Percentiles rank a stretch among this genome's conserved stretches.
Evolutionary conservation across 164 flowering plant genomes (phyloP).

Genomic region (Chloranthus sessilifolius): DNA sequence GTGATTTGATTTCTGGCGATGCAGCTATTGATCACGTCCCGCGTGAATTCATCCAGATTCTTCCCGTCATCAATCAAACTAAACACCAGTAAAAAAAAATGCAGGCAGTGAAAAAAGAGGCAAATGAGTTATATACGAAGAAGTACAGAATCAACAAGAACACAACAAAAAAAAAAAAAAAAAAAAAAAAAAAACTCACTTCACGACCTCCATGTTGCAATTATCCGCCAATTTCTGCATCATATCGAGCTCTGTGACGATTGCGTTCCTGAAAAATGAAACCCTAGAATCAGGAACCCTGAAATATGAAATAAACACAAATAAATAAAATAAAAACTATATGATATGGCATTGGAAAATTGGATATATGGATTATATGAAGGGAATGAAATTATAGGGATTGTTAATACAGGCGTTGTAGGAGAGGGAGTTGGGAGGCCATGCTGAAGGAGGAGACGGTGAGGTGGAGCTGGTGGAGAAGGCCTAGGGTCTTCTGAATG

Average conservation of each 20-base stretch:
- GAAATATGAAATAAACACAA: too few relatives aligned
- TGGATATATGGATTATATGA: too few relatives aligned
- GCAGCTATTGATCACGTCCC: conserved; percentile 74
- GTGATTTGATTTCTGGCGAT: conserved; percentile 84
- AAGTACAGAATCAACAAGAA: too few relatives aligned
- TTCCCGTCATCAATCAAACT: conserved; percentile 94
- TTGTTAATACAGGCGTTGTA: conserved; percentile 89
- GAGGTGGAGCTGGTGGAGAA: conserved; percentile 86
- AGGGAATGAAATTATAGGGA: too few relatives aligned
- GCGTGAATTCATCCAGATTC: conserved; percentile 89
- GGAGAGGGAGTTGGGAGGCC: conserved; percentile 85
- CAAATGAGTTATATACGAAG: too few relatives aligned
- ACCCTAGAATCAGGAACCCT: too few relatives aligned
- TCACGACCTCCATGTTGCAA: conserved; percentile 80
- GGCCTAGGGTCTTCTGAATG: conserved; percentile 74
- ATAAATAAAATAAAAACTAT: too few relatives aligned
- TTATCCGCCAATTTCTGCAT: conserved; percentile 65
- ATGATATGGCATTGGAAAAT: too few relatives aligned
- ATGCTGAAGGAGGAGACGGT: conserved; percentile 84
- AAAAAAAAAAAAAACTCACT: too few relatives aligned
- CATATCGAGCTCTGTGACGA: conserved; percentile 69
- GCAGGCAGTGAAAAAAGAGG: background rate
- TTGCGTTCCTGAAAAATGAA: conserved; percentile 42
- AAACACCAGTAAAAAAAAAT: conserved; percentile 8
- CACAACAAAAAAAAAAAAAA: background rate